Percentiles rank a stretch among this genome's conserved stretches.
These are phyloP conservation scores for Psilocybe cubensis DNA, from an alignment of 768 basidiomycete species.

Conservation along the genomic window DNA sequence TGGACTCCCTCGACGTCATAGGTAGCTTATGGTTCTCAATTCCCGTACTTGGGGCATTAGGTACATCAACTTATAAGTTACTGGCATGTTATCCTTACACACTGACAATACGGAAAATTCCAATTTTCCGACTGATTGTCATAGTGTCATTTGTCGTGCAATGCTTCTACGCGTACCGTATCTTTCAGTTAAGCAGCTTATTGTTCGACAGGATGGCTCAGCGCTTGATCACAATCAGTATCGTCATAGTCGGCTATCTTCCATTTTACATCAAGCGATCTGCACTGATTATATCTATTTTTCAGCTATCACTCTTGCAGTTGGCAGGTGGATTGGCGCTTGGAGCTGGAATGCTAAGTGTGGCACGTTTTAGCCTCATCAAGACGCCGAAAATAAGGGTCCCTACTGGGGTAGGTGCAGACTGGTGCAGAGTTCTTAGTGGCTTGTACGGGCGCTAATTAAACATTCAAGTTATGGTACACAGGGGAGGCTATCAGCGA, in stretches of 20 bases:
- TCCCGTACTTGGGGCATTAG: not conserved
- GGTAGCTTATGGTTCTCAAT: not conserved
- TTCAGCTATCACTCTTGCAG: not conserved
- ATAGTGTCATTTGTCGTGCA: slow-evolving; percentile 2
- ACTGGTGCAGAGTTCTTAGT: not conserved
- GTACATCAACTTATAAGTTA: not conserved
- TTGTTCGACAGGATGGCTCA: no score
- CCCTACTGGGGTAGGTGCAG: not conserved
- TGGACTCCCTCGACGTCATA: not conserved
- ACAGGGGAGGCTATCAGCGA: not conserved
- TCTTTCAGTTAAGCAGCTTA: not conserved
- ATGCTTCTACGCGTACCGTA: not conserved
- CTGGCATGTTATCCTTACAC: not conserved
- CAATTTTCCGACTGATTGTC: no score
- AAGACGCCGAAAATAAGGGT: not conserved
- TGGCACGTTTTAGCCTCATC: not conserved
- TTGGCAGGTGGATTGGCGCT: not conserved
- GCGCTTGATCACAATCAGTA: no score
- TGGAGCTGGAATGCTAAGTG: not conserved
- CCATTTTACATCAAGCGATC: not conserved
- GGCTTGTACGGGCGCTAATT: not conserved
- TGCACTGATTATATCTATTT: not conserved
- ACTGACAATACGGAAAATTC: not conserved
- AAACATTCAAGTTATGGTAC: not conserved
- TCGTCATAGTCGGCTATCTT: no score